Conservation (phyloP, 2,329 filamentous ascomycete genomes). For the Aspergillus costaricaensis region DNA sequence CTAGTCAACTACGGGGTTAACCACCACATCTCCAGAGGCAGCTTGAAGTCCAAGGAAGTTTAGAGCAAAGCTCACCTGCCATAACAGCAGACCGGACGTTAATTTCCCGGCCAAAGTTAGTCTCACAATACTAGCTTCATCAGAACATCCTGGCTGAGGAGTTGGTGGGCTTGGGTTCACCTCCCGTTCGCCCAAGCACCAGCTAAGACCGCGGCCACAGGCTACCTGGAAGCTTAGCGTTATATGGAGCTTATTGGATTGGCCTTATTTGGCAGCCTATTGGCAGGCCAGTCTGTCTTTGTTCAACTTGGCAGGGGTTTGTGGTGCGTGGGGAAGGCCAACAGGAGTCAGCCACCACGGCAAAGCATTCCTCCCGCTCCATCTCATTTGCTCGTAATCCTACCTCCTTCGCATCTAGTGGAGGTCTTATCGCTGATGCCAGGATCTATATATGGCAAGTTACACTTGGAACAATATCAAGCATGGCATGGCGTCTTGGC, state of each 20-base stretch:
- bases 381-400: neutral
- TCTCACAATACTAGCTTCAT: neutral
- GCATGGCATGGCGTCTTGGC: neutral
- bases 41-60: neutral
- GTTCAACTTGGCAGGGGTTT: neutral
- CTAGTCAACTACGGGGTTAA: no score
- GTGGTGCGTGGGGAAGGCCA: neutral
- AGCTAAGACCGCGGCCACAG: neutral
- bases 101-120: neutral
- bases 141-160: neutral
- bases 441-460: neutral
- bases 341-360: neutral
- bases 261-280: neutral
- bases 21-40: neutral
- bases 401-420: neutral
- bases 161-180: neutral
- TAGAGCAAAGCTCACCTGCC: no score
- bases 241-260: neutral
- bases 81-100: neutral
- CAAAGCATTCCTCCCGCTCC: neutral
- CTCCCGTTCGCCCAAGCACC: neutral
- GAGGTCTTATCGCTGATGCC: neutral
- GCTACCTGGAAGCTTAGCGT: neutral
- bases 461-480: neutral
- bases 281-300: neutral